Evolutionary conservation across 768 basidiomycete genomes (phyloP), one percentile per base, ranked within the genome.

Genomic region (Agrocybe praecox): DNA sequence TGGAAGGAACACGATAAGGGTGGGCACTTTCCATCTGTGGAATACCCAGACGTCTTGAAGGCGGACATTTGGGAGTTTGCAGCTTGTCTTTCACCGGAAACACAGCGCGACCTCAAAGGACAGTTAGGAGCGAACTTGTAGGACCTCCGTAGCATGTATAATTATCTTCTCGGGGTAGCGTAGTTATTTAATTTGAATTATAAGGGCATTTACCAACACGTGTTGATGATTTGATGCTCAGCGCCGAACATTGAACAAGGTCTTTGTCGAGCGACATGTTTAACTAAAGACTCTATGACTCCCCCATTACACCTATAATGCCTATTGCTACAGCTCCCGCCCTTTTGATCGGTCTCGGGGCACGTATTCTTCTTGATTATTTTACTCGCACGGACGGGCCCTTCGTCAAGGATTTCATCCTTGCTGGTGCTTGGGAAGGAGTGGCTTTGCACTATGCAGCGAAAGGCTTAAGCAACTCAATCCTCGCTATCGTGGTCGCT

Each of bases 401-500:
- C 23, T 72, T 82, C 62, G 69, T 87, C 42, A 80, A 81, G 57
- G 83, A 89, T 65, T 77, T 79, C 63, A 72, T 91, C 67, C 83
- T 93, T 55, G 72, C 82, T 49, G 90, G 90, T 49, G 79, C 87
- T 63, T 86, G 88, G 80, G 88, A 91, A 69, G 90, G 90, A 49
- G 83, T 89, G 60, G 87, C 82, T 22, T 75, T 93, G 50, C 87
- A 90, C 64, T 87, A 83, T 65, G 77, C 87, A 53, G 78, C 83
- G 59, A 83, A 81, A 66, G 78, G 79, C 53, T 77, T 80, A 46
- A 75, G 77, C 57, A 78, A 78, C 55, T 78, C 80, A 49, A 76
- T 77, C 51, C 72, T 88, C 33, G 79, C 80, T 34, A 71, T 88
- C 64, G 73, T 79, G 49, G 80, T 88, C 43, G 85, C 77, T 51